Evolutionary conservation across 176 grass and related monocot species (phyloP).

Genomic region (Paspalum vaginatum): DNA sequence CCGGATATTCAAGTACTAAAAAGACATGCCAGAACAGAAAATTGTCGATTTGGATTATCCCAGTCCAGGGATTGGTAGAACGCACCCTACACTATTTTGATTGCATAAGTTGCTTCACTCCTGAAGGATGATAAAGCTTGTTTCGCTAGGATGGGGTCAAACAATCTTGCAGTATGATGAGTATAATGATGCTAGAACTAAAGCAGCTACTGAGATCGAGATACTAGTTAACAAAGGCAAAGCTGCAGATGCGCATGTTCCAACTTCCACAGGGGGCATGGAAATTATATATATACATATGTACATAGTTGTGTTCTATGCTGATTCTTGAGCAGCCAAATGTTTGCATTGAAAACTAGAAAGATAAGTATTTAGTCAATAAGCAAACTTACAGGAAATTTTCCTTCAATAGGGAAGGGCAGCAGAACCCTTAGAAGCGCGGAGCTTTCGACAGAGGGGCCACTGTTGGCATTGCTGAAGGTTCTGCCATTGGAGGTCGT

Average conservation of each 20-base stretch:
- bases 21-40: background rate
- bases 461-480: slow-evolving; percentile 46
- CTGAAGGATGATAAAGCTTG: background rate
- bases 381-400: slow-evolving; percentile 36
- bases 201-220: background rate
- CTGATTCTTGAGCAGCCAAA: background rate
- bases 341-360: slow-evolving; percentile 13
- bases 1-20: background rate
- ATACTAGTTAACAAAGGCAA: background rate
- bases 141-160: background rate
- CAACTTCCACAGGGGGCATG: too few relatives aligned
- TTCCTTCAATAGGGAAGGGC: slow-evolving; percentile 29
- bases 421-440: slow-evolving; percentile 51
- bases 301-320: too few relatives aligned
- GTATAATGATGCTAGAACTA: background rate
- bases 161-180: background rate
- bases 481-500: slow-evolving; percentile 54
- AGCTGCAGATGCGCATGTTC: background rate
- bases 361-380: background rate
- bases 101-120: background rate
- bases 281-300: too few relatives aligned
- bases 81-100: background rate
- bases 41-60: background rate
- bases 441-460: slow-evolving; percentile 52
- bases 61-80: background rate